These are phyloP conservation scores for Myriosclerotinia scirpicola DNA, from an alignment of 2,329 filamentous ascomycete species.

Conservation along the genomic window DNA sequence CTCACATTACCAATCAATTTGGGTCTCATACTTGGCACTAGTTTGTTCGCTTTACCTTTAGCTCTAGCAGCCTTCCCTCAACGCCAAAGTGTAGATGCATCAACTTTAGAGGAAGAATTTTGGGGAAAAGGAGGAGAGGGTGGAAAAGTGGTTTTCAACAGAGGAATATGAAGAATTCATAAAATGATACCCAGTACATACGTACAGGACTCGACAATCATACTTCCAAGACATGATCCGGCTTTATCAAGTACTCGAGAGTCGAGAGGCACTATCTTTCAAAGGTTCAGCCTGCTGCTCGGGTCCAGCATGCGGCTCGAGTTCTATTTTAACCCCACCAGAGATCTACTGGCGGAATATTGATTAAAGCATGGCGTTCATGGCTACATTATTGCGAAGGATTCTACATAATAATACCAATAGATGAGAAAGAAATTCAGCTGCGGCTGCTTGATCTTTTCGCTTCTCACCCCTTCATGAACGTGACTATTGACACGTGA, in stretches of 20 bases:
- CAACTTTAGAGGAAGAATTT: conserved; percentile 81
- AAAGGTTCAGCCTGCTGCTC: conserved; percentile 12
- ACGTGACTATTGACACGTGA: neutral
- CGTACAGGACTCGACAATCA: neutral
- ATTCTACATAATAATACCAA: neutral
- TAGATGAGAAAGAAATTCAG: conserved; percentile 2
- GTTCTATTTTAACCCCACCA: conserved; percentile 3
- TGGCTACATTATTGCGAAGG: neutral
- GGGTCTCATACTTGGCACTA: conserved; percentile 81
- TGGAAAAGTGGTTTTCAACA: conserved; percentile 92
- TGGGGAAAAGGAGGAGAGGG: conserved; percentile 74
- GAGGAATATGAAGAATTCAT: conserved; percentile 65
- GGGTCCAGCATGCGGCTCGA: neutral
- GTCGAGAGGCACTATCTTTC: neutral
- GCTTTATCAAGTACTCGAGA: conserved; percentile 1
- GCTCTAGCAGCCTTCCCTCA: conserved; percentile 92
- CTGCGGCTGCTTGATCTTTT: neutral
- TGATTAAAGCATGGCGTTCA: conserved; percentile 1
- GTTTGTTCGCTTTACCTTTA: conserved; percentile 82
- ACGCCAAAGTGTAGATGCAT: conserved; percentile 75
- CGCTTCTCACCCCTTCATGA: conserved; percentile 3
- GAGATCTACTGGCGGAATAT: neutral
- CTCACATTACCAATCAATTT: conserved; percentile 82
- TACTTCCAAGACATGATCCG: conserved; percentile 8
- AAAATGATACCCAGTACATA: neutral